Base-by-base conservation (phyloP, 31 red algal genomes). In the Asparagopsis taxiformis region DNA sequence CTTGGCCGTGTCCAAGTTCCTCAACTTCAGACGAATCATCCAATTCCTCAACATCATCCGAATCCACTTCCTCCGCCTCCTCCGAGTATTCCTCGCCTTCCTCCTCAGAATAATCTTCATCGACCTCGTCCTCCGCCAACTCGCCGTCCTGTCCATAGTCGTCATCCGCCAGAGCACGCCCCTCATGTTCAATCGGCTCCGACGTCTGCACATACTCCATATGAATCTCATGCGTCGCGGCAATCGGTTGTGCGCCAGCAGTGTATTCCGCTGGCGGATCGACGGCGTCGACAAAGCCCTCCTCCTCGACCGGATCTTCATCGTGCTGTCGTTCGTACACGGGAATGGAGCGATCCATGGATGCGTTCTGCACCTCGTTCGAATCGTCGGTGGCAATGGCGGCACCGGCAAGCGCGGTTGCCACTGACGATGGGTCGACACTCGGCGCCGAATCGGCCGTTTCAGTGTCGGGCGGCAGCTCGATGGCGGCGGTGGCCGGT, bases 21-120 rank as follows among this genome's bases (percentile, higher is more conserved):
- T 34, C 51, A 29, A 55, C 68, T 17, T 26, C 48, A 55, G 53
- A 49, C 26, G 53, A 34, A 34, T 33, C 68, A 1, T 38, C 31
- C 2, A 37, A 28, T 33, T 38, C 31, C 52, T 21, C 28, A 11
- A 9, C 68, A 29, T 54, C 31, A 19, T 11, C 20, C 28, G 34
- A 26, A 1, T 52, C 68, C 34, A 55, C 31, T 51, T 72, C 68
- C 31, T 55, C 51, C 22, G 53, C 68, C 31, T 49, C 49, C 23
- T 72, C 68, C 1, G 33, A 28, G 28, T 55, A 72, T 10, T 72
- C 68, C 19, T 72, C 51, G 31, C 31, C 68, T 3, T 51, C 32
- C 3, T 51, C 68, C 29, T 72, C 68, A n/a, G 53, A 46, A 6
- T 72, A 46, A 9, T 46, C 41, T 13, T 46, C 41, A 13, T 46